phyloP scores from a whole-genome alignment of 441 rosid genomes.

The Bruguiera hainesii region DNA sequence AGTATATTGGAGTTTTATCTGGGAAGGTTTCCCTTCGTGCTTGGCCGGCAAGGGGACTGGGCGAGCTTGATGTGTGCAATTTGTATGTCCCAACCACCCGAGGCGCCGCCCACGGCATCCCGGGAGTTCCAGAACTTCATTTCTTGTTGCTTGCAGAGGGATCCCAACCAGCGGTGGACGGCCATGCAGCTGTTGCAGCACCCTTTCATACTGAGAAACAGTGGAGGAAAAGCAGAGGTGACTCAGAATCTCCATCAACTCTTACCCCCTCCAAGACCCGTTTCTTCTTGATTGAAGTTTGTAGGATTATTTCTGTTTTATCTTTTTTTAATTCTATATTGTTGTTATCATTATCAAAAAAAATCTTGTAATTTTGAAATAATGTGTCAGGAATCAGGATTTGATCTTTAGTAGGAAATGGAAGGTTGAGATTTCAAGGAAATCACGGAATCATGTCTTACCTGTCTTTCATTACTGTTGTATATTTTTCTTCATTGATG shows the following conservation, averaged over 20 bases:
- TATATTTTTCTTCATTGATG: too few species aligned
- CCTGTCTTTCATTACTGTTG: too few species aligned
- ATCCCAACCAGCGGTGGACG: conserved; percentile 57
- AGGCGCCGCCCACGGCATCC: conserved; percentile 67
- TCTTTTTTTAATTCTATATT: neutral
- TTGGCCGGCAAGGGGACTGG: conserved; percentile 81
- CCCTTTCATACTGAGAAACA: conserved; percentile 59
- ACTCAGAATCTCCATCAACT: conserved; percentile 59
- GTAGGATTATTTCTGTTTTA: conserved; percentile 7
- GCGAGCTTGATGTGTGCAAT: conserved; percentile 92
- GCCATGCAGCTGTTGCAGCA: conserved; percentile 64
- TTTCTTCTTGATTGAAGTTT: conserved; percentile 28
- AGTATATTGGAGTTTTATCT: conserved; percentile 79
- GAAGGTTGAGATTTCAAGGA: neutral
- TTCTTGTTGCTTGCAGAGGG: conserved; percentile 78
- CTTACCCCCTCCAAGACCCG: conserved; percentile 76
- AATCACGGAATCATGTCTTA: too few species aligned
- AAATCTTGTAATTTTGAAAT: conserved; percentile 22
- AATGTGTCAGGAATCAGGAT: conserved; percentile 18
- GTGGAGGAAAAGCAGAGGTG: conserved; percentile 25
- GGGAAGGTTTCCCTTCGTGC: conserved; percentile 78
- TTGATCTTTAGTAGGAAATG: conserved; percentile 10
- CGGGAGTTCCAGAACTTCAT: conserved; percentile 67
- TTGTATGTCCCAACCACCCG: conserved; percentile 81
- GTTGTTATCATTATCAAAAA: conserved; percentile 8